Conservation (phyloP, 495 filamentous ascomycete genomes). For the Aspergillus hancockii region DNA sequence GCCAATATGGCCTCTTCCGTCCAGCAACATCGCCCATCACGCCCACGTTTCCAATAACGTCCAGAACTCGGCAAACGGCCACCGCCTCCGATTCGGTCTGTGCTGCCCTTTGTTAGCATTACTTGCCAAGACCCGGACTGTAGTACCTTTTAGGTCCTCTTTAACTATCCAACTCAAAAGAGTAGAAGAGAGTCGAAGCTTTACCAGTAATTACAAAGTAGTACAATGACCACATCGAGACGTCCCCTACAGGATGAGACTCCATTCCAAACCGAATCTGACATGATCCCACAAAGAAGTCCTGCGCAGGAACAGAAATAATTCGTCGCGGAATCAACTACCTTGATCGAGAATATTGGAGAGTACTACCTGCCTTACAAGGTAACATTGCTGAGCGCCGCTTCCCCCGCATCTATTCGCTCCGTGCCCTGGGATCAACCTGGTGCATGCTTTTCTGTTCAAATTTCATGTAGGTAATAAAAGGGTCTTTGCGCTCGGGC, state of each 20-base stretch:
- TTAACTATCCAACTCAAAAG: background rate
- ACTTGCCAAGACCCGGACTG: background rate
- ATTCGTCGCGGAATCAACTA: too few relatives aligned
- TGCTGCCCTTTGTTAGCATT: background rate
- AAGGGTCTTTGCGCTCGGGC: background rate
- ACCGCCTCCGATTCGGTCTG: background rate
- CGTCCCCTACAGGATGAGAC: background rate
- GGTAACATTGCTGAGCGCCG: background rate
- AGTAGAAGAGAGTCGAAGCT: background rate
- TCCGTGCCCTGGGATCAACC: background rate
- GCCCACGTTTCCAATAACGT: background rate
- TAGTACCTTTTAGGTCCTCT: background rate
- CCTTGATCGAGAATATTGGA: too few relatives aligned
- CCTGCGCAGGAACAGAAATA: too few relatives aligned
- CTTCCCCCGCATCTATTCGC: background rate
- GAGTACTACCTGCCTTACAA: background rate
- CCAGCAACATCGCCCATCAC: conserved; percentile 1
- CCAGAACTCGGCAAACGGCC: background rate
- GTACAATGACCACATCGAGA: background rate
- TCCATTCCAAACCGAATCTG: too few relatives aligned
- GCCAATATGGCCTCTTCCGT: background rate
- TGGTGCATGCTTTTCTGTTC: background rate
- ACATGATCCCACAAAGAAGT: too few relatives aligned
- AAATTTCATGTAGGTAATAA: background rate
- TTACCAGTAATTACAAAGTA: background rate